These are phyloP conservation scores for Pythium dissotocum DNA, from an alignment of 352 stramenopile genomes.

Conservation along the genomic window DNA sequence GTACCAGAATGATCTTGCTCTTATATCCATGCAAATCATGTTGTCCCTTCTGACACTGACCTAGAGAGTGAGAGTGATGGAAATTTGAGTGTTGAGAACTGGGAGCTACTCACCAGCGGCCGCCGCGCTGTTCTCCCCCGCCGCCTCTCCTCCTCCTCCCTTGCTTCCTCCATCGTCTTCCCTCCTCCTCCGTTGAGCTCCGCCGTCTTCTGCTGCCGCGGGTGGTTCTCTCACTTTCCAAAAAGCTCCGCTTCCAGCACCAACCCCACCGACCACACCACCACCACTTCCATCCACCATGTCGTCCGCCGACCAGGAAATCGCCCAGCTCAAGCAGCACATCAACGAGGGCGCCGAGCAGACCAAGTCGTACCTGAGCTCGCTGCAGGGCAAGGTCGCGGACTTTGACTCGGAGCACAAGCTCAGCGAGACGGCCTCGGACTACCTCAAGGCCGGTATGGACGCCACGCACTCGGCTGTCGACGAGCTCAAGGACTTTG, in stretches of 20 bases:
- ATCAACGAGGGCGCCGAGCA: conserved; percentile 61
- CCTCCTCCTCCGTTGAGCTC: neutral
- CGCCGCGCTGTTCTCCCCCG: neutral
- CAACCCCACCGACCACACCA: conserved; percentile 4
- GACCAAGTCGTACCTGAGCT: conserved; percentile 66
- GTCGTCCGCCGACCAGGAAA: conserved; percentile 22
- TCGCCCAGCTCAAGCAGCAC: conserved; percentile 63
- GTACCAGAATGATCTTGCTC: conserved; percentile 5
- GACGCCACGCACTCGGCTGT: conserved; percentile 62
- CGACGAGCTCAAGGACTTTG: conserved; percentile 64
- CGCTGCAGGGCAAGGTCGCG: conserved; percentile 29
- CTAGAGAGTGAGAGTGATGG: too few relatives aligned
- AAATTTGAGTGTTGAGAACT: too few relatives aligned
- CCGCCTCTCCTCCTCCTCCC: neutral
- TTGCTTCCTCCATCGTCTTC: neutral
- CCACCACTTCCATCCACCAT: neutral
- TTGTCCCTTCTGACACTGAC: neutral
- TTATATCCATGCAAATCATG: conserved; percentile 11
- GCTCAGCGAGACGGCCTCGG: conserved; percentile 65
- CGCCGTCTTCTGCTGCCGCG: neutral
- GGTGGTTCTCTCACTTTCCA: conserved; percentile 14
- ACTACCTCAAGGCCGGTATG: conserved; percentile 64
- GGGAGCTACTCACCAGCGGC: neutral
- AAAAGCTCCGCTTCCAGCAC: conserved; percentile 6
- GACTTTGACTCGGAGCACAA: conserved; percentile 70